Base-by-base conservation (phyloP, 129 eudicot genomes). In the Artemisia annua region DNA sequence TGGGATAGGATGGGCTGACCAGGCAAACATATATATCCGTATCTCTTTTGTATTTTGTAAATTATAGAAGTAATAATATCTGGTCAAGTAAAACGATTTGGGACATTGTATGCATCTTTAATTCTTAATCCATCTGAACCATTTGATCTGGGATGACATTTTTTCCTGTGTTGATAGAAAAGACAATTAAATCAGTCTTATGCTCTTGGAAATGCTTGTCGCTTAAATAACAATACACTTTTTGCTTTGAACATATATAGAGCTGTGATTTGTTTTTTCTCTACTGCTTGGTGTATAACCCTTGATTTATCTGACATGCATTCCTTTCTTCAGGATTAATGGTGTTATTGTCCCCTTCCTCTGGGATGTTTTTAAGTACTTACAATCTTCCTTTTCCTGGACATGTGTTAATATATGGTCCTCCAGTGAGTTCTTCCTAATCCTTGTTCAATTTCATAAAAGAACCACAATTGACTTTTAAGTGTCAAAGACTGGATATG, bases 381-480 rank as follows among this genome's bases (percentile, higher is more conserved):
- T 87, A 86, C 72, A 64, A 83, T 84, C 88, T 94, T 81, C 97
- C 99, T 55, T 78, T 90, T 52, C 97, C 99, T 43, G 99, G 97
- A 54, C 99, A 95, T 72, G 79, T 91, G 77, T 84, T 95, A 13
- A 88, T 95, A 28, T 85, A 84, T 83, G 99, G 99, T 48, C 96
- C 99, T 76, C 88, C 99, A 15, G 97, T 92, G 77, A 92, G 97
- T 87, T 76, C 55, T 63, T 7, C 16, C 14, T 30, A 62, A 22
- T 51, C 53, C 22, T 63, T 46, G 20, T 55, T 17, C 16, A 24
- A 44, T 44, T 30, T 44, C 20, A 1, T 26, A 28, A 24, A 68
- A n/a, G 7, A 69, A 22, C 48, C 11, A 24, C 59, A 69, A 26
- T 17, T 65, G 7, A 65, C 53, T 15, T 65, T 13, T n/a, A 52